phyloP scores from a whole-genome alignment of 352 stramenopile species.

The Pythium guiyangense region DNA sequence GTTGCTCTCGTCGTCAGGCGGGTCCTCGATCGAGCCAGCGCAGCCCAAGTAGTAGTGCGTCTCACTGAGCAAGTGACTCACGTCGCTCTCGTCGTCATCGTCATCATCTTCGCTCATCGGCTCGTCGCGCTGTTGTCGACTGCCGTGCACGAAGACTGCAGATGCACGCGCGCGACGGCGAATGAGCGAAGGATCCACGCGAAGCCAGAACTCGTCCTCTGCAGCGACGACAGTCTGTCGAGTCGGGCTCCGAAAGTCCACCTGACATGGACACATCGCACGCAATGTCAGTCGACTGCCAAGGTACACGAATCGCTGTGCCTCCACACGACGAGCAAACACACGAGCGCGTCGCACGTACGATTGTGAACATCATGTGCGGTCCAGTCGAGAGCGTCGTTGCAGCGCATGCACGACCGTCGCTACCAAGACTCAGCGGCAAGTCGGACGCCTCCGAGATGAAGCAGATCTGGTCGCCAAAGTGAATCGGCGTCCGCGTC shows the following conservation, averaged over 20 bases:
- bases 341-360: conserved; percentile 10
- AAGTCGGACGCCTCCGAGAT: conserved; percentile 39
- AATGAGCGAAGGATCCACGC: conserved; percentile 28
- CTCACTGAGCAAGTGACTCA: conserved; percentile 41
- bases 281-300: too few relatives aligned
- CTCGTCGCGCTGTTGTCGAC: too few relatives aligned
- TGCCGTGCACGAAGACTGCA: background rate
- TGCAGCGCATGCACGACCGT: conserved; percentile 29
- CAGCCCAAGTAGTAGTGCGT: conserved; percentile 56
- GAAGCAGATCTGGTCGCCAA: conserved; percentile 57
- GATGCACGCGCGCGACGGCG: background rate
- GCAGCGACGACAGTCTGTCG: conserved; percentile 31
- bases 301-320: too few relatives aligned
- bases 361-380: conserved; percentile 66
- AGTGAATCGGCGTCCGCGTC: conserved; percentile 43
- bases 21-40: conserved; percentile 36
- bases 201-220: conserved; percentile 55
- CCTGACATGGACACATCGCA: conserved; percentile 13
- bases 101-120: background rate
- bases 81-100: conserved; percentile 17
- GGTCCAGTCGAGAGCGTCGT: conserved; percentile 21
- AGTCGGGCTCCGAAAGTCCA: conserved; percentile 51
- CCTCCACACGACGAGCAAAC: too few relatives aligned
- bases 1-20: background rate
- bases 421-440: conserved; percentile 38